A percentile compares a stretch with the other conserved stretches of the same genome.
Conservation (phyloP, 2,329 filamentous ascomycete species). For the Pseudocercospora fuligena region DNA sequence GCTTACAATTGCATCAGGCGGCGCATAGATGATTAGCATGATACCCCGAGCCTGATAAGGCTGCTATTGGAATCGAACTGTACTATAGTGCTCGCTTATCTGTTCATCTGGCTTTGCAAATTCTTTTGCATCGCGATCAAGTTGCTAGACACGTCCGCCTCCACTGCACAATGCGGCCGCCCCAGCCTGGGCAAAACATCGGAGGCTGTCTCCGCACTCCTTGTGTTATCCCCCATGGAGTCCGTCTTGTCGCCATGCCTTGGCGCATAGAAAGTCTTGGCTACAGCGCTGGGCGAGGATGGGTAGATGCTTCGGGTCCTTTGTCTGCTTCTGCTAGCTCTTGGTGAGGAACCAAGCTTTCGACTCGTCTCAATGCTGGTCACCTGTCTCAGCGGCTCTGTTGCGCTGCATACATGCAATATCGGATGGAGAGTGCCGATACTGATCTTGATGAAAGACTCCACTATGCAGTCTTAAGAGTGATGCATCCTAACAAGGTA, state of each 20-base stretch:
- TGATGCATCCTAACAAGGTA: no score
- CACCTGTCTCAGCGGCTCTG: background rate
- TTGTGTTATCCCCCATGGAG: background rate
- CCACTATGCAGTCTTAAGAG: no score
- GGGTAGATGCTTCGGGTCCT: background rate
- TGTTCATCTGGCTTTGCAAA: no score
- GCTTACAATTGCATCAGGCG: background rate
- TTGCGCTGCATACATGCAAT: background rate
- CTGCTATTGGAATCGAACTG: background rate
- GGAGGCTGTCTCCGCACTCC: background rate
- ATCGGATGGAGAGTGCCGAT: background rate
- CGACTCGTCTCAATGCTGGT: background rate
- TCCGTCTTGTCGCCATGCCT: background rate
- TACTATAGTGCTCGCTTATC: background rate
- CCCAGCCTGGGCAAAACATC: background rate
- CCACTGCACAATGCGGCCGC: background rate
- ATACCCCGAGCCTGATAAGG: background rate
- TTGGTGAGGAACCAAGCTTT: background rate
- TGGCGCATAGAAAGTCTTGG: background rate
- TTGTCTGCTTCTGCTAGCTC: background rate
- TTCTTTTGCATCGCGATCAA: background rate
- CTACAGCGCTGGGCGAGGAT: background rate
- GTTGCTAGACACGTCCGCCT: background rate
- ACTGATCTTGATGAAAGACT: background rate
- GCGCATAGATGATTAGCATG: background rate